Percentiles rank a stretch among this genome's conserved stretches.
Evolutionary conservation across 495 filamentous ascomycete species (phyloP).

Genomic region (Tuber umbilicatum): DNA sequence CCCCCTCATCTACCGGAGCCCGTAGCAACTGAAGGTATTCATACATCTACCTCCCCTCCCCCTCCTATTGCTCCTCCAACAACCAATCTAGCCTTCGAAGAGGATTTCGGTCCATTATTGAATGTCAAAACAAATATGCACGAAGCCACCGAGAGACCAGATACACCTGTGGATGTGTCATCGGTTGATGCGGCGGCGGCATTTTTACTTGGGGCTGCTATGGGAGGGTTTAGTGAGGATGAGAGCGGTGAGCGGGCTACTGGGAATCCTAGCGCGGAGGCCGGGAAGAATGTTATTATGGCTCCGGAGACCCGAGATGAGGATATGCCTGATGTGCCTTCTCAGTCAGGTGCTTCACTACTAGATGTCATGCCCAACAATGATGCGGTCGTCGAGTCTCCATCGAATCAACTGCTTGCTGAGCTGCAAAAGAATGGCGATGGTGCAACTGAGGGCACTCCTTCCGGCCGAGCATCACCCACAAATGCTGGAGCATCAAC

Average conservation of each 20-base stretch:
- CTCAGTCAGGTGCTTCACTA: not conserved
- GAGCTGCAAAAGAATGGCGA: not conserved
- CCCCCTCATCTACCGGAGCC: not conserved
- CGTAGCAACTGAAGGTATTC: not conserved
- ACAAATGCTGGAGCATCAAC: not conserved
- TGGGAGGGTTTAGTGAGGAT: slow-evolving; percentile 15
- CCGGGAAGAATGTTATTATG: not conserved
- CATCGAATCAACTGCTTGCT: not conserved
- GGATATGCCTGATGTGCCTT: not conserved
- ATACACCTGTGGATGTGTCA: slow-evolving; percentile 18
- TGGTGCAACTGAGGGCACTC: not conserved
- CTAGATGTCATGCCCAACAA: not conserved
- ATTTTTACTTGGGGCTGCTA: slow-evolving; percentile 24
- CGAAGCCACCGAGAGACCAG: slow-evolving; percentile 13
- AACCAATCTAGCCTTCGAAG: slow-evolving; percentile 32
- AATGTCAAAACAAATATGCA: slow-evolving; percentile 19
- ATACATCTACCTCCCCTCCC: not conserved
- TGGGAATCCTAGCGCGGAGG: not conserved
- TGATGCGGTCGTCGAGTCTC: not conserved
- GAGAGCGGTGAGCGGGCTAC: not conserved
- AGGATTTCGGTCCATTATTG: slow-evolving; percentile 29
- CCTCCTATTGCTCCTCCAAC: not conserved
- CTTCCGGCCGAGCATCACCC: not conserved
- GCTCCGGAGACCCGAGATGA: not conserved
- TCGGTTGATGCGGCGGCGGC: slow-evolving; percentile 26